phyloP scores from a whole-genome alignment of 2,329 filamentous ascomycete genomes.

The Aspergillus novofumigatus region DNA sequence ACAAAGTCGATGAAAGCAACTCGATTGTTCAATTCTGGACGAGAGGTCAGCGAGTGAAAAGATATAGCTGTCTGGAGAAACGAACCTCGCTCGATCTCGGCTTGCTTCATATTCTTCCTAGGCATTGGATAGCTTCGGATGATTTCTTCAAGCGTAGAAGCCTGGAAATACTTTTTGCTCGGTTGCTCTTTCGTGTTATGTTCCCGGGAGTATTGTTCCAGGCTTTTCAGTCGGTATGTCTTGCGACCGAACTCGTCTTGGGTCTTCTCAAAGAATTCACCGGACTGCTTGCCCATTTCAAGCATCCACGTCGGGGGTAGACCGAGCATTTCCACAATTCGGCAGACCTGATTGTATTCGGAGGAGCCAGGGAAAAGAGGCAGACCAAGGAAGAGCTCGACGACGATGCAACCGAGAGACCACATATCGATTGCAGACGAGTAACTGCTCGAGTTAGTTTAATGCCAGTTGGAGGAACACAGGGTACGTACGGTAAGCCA shows the following conservation, averaged over 20 bases:
- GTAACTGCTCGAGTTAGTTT: conserved; percentile 52
- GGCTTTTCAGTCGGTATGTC: conserved; percentile 87
- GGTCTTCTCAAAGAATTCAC: conserved; percentile 93
- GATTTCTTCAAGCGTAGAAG: conserved; percentile 89
- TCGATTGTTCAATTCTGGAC: conserved; percentile 93
- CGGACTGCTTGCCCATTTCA: conserved; percentile 96
- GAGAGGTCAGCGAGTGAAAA: conserved; percentile 14
- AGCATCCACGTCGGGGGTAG: conserved; percentile 98
- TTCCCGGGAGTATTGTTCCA: conserved; percentile 96
- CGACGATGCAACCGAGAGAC: conserved; percentile 97
- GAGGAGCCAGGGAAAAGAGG: conserved; percentile 95
- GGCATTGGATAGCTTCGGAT: conserved; percentile 98
- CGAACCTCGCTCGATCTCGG: conserved; percentile 88
- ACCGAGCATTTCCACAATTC: conserved; percentile 97
- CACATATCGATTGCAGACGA: conserved; percentile 99
- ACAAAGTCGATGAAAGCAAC: conserved; percentile 98
- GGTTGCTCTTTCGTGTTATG: conserved; percentile 96
- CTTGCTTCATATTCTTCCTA: conserved; percentile 98
- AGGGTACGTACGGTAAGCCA: conserved; percentile 64
- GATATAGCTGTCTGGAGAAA: neutral
- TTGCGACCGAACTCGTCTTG: conserved; percentile 89
- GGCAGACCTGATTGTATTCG: conserved; percentile 96
- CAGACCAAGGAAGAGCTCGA: conserved; percentile 91
- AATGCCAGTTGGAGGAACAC: conserved; percentile 1
- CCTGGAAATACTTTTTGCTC: conserved; percentile 99